Evolutionary conservation across 2,329 filamentous ascomycete species (phyloP).

Genomic region (Calonectria fujianensis): DNA sequence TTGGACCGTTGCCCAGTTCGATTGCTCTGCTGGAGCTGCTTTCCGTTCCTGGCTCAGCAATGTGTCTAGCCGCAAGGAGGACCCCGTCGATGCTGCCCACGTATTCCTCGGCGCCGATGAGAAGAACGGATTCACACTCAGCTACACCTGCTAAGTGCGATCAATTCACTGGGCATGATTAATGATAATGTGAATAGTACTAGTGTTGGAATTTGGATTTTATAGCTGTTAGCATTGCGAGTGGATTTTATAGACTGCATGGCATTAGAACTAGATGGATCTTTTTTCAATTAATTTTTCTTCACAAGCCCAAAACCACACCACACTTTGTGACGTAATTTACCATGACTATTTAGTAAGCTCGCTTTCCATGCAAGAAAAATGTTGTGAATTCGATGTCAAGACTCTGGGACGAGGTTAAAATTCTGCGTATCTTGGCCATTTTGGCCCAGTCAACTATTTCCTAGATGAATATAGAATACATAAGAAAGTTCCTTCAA

Average conservation of each 20-base stretch:
- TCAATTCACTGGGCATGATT: background rate
- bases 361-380: too few relatives aligned
- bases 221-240: background rate
- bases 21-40: background rate
- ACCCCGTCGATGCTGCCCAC: background rate
- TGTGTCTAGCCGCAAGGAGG: background rate
- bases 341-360: background rate
- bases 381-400: too few relatives aligned
- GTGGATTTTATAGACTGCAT: background rate
- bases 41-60: slow-evolving; percentile 17
- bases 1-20: background rate
- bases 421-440: background rate
- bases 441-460: background rate
- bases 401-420: too few relatives aligned
- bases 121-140: slow-evolving; percentile 11
- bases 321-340: background rate
- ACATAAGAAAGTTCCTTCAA: slow-evolving; percentile 25
- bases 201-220: background rate
- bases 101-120: background rate
- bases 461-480: background rate
- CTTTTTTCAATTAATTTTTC: background rate
- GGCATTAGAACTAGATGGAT: background rate
- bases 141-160: slow-evolving; percentile 7
- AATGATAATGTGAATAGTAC: background rate
- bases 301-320: background rate